These are phyloP conservation scores for Omphalotus olearius DNA, from an alignment of 1,284 basidiomycete species.

Conservation along the genomic window DNA sequence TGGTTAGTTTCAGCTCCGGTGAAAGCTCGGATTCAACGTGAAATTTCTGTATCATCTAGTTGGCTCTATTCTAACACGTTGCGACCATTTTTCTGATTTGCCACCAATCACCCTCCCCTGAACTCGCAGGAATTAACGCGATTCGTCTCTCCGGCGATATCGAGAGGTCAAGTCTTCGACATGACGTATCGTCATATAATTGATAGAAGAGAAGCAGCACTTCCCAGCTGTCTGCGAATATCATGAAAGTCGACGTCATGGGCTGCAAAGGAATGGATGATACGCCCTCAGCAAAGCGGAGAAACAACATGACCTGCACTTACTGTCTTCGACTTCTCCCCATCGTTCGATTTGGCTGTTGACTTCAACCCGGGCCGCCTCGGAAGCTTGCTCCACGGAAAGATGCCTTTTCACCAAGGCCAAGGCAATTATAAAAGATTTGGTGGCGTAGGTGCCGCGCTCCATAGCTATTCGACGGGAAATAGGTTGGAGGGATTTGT, in stretches of 20 bases:
- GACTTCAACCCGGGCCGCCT: constrained; percentile 90
- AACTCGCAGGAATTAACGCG: too few relatives aligned
- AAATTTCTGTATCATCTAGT: too few relatives aligned
- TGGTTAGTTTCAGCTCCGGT: too few relatives aligned
- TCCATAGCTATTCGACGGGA: constrained; percentile 72
- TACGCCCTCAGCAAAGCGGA: background rate
- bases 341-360: constrained; percentile 92
- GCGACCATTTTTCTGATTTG: too few relatives aligned
- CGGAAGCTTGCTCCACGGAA: constrained; percentile 80
- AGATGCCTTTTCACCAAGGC: constrained; percentile 78
- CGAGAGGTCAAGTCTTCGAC: too few relatives aligned
- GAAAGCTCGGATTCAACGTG: too few relatives aligned
- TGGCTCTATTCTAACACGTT: too few relatives aligned
- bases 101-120: too few relatives aligned
- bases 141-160: too few relatives aligned
- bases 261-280: constrained; percentile 41
- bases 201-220: constrained; percentile 51
- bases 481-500: background rate
- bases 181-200: constrained; percentile 8
- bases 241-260: constrained; percentile 98
- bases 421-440: constrained; percentile 88
- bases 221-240: constrained; percentile 83
- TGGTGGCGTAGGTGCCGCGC: constrained; percentile 85
- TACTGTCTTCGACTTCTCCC: constrained; percentile 99
- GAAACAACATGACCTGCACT: constrained; percentile 26